Conservation (phyloP, 495 filamentous ascomycete genomes). For the Cenococcum geophilum region DNA sequence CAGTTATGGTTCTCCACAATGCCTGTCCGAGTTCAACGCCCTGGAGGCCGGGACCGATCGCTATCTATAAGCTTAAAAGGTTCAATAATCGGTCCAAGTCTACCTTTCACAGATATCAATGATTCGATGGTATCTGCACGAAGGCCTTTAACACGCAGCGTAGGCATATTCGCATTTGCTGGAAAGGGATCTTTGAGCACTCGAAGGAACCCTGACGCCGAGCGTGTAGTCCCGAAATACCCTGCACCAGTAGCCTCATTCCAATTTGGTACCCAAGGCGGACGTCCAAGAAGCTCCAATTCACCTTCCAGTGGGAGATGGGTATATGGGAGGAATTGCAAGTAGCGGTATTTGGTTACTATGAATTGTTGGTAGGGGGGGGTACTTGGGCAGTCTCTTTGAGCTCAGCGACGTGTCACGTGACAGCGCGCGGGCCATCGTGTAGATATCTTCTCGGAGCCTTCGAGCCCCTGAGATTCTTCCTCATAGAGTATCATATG, state of each 20-base stretch:
- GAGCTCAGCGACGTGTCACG: too few species aligned
- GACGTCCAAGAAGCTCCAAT: not conserved
- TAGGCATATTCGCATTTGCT: not conserved
- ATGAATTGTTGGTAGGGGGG: too few species aligned
- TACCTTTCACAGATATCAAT: not conserved
- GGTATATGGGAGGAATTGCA: not conserved
- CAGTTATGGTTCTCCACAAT: not conserved
- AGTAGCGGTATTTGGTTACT: not conserved
- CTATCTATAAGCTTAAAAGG: not conserved
- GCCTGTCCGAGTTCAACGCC: not conserved
- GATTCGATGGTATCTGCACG: not conserved
- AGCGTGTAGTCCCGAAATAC: not conserved
- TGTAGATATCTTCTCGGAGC: too few species aligned
- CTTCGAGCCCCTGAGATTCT: too few species aligned
- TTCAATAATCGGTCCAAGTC: not conserved
- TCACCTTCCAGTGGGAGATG: not conserved
- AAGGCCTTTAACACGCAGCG: not conserved
- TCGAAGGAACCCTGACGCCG: not conserved
- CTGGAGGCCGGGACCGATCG: not conserved
- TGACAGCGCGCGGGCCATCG: too few species aligned
- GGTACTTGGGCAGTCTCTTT: too few species aligned
- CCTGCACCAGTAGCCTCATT: not conserved
- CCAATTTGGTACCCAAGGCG: not conserved
- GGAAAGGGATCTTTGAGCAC: not conserved
- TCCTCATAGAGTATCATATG: too few species aligned